Conservation (phyloP, 2,329 filamentous ascomycete genomes). For the Endoconidiophora polonica region DNA sequence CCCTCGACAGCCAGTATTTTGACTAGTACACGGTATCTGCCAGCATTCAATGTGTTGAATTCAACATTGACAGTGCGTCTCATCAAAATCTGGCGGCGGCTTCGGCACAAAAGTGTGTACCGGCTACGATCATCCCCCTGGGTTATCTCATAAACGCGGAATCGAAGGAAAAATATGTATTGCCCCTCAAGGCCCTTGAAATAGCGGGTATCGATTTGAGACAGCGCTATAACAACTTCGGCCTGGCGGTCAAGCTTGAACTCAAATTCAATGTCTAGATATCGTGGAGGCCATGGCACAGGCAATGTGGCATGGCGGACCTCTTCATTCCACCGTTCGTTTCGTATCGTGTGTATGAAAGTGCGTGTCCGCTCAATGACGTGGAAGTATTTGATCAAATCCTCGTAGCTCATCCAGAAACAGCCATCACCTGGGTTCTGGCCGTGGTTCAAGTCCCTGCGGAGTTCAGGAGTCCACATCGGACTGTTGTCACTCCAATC, state of each 20-base stretch:
- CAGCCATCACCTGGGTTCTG: constrained; percentile 29
- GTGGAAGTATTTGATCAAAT: constrained; percentile 44
- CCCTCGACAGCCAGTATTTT: not conserved
- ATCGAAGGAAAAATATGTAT: constrained; percentile 26
- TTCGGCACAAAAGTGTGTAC: too few relatives aligned
- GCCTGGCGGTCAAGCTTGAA: constrained; percentile 38
- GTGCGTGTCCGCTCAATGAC: constrained; percentile 45
- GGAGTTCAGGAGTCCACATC: constrained; percentile 31
- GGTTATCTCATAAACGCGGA: not conserved
- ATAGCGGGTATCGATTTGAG: constrained; percentile 45
- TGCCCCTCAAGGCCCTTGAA: constrained; percentile 44
- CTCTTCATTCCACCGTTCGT: constrained; percentile 38
- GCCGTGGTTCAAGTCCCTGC: constrained; percentile 36
- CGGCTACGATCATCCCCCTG: too few relatives aligned
- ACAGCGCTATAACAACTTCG: constrained; percentile 41
- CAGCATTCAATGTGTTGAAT: not conserved
- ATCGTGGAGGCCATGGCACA: constrained; percentile 44
- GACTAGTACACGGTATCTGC: not conserved
- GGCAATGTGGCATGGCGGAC: constrained; percentile 45
- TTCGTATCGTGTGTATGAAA: constrained; percentile 26
- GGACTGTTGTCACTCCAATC: constrained; percentile 36
- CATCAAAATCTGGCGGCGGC: not conserved
- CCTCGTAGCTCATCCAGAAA: constrained; percentile 47
- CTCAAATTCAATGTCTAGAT: constrained; percentile 40
- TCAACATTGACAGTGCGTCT: not conserved